Evolutionary conservation across 495 filamentous ascomycete species (phyloP).

Genomic region (Neurospora sp.): DNA sequence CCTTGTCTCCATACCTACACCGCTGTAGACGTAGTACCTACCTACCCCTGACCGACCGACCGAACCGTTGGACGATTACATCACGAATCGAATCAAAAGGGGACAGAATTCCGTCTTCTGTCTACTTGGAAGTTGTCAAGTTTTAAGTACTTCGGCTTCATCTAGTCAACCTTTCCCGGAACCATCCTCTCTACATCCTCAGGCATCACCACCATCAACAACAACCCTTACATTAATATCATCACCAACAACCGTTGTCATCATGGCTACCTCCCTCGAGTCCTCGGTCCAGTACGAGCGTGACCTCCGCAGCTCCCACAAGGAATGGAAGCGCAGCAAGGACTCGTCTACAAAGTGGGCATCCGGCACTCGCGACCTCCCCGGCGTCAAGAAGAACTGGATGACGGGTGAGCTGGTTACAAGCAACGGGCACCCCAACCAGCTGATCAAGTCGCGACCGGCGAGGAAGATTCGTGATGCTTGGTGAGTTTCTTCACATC

Average conservation of each 20-base stretch:
- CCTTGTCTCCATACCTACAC: background rate
- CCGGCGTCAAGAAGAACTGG: constrained; percentile 14
- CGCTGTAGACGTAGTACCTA: background rate
- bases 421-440: constrained; percentile 9
- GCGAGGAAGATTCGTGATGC: constrained; percentile 4
- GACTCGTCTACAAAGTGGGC: constrained; percentile 33
- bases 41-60: background rate
- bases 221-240: background rate
- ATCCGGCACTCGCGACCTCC: constrained; percentile 18
- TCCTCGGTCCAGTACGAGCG: constrained; percentile 20
- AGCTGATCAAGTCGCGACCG: constrained; percentile 24
- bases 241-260: background rate
- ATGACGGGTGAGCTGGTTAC: constrained; percentile 5
- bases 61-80: background rate
- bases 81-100: background rate
- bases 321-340: constrained; percentile 36
- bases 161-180: background rate
- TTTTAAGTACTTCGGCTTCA: background rate
- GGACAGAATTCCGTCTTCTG: background rate
- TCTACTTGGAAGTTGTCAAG: background rate
- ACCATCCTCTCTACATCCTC: background rate
- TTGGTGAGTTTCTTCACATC: constrained; percentile 1
- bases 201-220: background rate
- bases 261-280: constrained; percentile 12
- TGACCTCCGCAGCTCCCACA: constrained; percentile 32